Evolutionary conservation across 2,329 filamentous ascomycete genomes (phyloP), one percentile per base, ranked within the genome.

Genomic region (Fusarium redolens): DNA sequence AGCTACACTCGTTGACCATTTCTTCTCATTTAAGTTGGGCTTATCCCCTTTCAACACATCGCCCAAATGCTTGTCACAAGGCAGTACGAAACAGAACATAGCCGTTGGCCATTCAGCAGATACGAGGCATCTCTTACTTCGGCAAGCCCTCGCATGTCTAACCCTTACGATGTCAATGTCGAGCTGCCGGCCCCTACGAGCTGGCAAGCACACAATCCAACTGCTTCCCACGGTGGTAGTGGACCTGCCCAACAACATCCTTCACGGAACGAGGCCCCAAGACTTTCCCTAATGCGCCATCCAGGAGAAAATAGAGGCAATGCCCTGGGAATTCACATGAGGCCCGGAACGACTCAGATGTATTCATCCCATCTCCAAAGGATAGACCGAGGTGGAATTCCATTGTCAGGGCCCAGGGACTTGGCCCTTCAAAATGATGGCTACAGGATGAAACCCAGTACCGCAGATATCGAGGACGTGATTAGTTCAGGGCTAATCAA

Each of bases 321-420:
- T 78, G 84, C 87, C 35, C 85, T 94, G 51, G 90, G 90, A 35
- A 85, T 94, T 73, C 93, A 92, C 68, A 89, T 91, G 11, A 89
- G 92, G 76, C 87, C 92, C 88, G 76, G 47, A 37, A 14, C 43
- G 54, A 45, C 61, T 25, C 57, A 65, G 17, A 35, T 64, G 47
- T 71, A 70, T 48, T 35, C 59, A 25, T 56, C 58, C 40, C 48
- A 59, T 40, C 22, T 61, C 30, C 44, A 47, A 22, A 44, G 45
- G 31, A 25, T 43, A 38, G 45, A 71, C 18, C 71, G 71, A 10
- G 44, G 51, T 33, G 55, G 59, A 30, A 33, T 59, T 12, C 44
- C 60, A 5, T 51, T 56, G 30, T 61, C 71, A 15, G 71, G 52
- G 31, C 45, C 55, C 50, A 59, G 56, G 18, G 61, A 55, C 47